Evolutionary conservation across 1,284 basidiomycete genomes (phyloP).

Genomic region (Ceratobasidium sp.): DNA sequence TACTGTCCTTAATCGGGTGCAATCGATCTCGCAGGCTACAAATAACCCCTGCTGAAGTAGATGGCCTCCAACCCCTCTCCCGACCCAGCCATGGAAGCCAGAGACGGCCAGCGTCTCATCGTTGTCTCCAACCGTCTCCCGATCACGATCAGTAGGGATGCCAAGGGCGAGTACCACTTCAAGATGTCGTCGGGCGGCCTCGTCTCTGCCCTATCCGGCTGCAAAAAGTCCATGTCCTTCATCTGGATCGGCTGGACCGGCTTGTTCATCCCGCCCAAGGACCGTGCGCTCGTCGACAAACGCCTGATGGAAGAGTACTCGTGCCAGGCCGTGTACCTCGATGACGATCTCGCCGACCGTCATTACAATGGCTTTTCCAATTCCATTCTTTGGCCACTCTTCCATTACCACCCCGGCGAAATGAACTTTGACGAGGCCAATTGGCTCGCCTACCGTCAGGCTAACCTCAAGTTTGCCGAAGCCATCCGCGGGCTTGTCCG

Average conservation of each 20-base stretch:
- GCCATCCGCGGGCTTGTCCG: conserved; percentile 82
- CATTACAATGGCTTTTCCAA: conserved; percentile 99
- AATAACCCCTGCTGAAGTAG: conserved; percentile 29
- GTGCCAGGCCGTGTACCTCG: conserved; percentile 97
- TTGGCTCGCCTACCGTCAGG: conserved; percentile 98
- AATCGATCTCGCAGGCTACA: conserved; percentile 44
- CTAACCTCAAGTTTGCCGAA: conserved; percentile 95
- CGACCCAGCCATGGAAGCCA: conserved; percentile 54
- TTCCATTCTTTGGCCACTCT: conserved; percentile 98
- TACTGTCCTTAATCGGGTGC: conserved; percentile 30
- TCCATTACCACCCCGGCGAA: conserved; percentile 98
- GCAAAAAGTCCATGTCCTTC: conserved; percentile 96
- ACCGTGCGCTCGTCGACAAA: conserved; percentile 86
- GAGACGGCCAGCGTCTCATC: conserved; percentile 75
- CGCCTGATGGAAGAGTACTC: conserved; percentile 94
- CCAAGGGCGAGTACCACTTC: conserved; percentile 90
- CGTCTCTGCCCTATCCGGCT: conserved; percentile 93
- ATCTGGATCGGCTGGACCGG: conserved; percentile 97
- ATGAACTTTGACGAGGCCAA: conserved; percentile 99
- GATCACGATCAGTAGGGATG: conserved; percentile 91
- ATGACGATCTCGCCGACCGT: conserved; percentile 95
- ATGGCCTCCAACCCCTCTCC: conserved; percentile 42
- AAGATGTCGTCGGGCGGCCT: conserved; percentile 97
- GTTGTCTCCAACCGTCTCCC: conserved; percentile 97
- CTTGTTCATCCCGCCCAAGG: conserved; percentile 89